phyloP scores from a whole-genome alignment of 164 flowering plant genomes.

The Vitis rotundifolia region DNA sequence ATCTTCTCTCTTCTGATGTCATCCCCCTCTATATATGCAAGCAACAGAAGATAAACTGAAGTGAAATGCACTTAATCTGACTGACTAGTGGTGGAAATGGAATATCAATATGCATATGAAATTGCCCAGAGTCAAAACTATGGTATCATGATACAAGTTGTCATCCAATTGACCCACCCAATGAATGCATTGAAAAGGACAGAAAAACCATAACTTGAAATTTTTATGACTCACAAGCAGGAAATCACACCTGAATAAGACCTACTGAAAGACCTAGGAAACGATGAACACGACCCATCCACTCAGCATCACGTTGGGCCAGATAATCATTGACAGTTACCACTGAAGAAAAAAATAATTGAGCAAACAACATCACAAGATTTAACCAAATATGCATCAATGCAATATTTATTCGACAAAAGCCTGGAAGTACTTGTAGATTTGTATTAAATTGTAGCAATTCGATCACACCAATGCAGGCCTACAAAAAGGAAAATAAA shows the following conservation, averaged over 20 bases:
- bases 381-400: background rate
- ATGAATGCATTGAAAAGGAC: background rate
- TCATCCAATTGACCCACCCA: background rate
- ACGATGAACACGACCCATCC: slow-evolving; percentile 99
- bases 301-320: slow-evolving; percentile 99
- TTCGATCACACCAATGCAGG: no score
- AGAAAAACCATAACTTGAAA: background rate
- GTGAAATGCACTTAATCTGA: background rate
- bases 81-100: no score
- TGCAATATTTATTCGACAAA: background rate
- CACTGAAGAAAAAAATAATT: slow-evolving; percentile 42
- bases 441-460: no score
- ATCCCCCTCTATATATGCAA: slow-evolving; percentile 66
- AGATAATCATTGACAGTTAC: slow-evolving; percentile 99
- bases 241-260: slow-evolving; percentile 72
- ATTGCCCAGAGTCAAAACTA: background rate
- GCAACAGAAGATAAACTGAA: slow-evolving; percentile 16
- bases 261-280: slow-evolving; percentile 98
- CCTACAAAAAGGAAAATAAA: no score
- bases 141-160: background rate
- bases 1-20: slow-evolving; percentile 72
- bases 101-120: no score
- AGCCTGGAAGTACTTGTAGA: background rate
- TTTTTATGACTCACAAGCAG: background rate
- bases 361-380: background rate